These are phyloP conservation scores for Apium graveolens DNA, from an alignment of 129 eudicot species.

Conservation along the genomic window DNA sequence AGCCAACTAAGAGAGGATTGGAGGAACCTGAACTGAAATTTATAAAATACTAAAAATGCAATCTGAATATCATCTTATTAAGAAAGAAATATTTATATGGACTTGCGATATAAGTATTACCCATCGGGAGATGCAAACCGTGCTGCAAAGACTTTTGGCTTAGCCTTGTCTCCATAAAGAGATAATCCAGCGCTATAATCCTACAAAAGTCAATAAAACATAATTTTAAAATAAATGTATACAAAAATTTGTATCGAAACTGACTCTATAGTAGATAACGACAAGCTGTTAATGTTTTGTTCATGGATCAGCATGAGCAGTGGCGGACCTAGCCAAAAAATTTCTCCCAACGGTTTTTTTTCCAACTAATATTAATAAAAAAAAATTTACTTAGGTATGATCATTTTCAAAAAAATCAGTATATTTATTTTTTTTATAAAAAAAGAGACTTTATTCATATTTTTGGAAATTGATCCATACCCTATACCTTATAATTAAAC, in stretches of 20 bases:
- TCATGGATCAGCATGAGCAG: neutral
- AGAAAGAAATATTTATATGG: neutral
- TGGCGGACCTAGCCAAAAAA: too few species aligned
- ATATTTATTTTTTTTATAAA: too few species aligned
- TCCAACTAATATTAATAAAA: too few species aligned
- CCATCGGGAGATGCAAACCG: slow-evolving; percentile 93
- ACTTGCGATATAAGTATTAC: slow-evolving; percentile 31
- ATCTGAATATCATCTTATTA: neutral
- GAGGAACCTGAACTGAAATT: neutral
- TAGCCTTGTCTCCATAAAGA: slow-evolving; percentile 93
- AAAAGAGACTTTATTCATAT: too few species aligned
- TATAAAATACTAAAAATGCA: neutral
- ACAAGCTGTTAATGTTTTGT: neutral
- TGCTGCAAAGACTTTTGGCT: slow-evolving; percentile 87
- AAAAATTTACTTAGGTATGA: too few species aligned
- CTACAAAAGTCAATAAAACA: slow-evolving; percentile 28
- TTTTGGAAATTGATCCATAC: too few species aligned
- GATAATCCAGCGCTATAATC: slow-evolving; percentile 81
- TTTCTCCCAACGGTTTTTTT: too few species aligned
- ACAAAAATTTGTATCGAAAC: neutral
- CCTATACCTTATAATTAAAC: too few species aligned
- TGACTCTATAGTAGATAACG: neutral
- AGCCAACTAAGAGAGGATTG: neutral
- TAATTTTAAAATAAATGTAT: neutral
- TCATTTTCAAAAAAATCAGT: too few species aligned